phyloP scores from a whole-genome alignment of 2,329 filamentous ascomycete genomes.

The Venturiaceae sp. region DNA sequence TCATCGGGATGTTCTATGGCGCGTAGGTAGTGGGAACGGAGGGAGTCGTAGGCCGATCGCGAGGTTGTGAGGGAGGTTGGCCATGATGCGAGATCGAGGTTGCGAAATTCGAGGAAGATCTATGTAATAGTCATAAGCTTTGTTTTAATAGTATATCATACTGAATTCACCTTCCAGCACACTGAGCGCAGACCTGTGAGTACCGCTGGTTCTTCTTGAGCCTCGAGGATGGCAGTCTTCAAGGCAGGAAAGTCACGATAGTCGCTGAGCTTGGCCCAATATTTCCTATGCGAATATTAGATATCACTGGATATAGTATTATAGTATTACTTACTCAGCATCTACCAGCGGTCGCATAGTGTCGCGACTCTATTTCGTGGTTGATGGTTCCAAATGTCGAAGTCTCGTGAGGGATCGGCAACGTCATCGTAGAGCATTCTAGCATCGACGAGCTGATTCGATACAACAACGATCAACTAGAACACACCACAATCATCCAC shows the following conservation, averaged over 20 bases:
- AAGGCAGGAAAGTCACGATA: conserved; percentile 1
- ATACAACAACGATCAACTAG: not conserved
- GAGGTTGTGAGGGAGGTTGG: conserved; percentile 54
- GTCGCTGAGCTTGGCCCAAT: not conserved
- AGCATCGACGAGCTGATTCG: not conserved
- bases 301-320: too few species aligned
- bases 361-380: not conserved
- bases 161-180: conserved; percentile 68
- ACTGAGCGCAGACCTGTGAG: conserved; percentile 63
- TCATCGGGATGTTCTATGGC: conserved; percentile 80
- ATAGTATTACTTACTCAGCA: not conserved
- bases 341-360: not conserved
- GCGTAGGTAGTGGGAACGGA: conserved; percentile 65
- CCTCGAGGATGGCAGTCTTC: not conserved
- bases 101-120: conserved; percentile 70
- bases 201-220: not conserved
- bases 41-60: conserved; percentile 62
- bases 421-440: not conserved
- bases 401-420: not conserved
- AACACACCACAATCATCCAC: not conserved
- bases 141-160: not conserved
- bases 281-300: not conserved
- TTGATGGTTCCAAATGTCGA: not conserved
- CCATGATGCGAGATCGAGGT: conserved; percentile 58
- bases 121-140: conserved; percentile 25